Evolutionary conservation across 257 asterid genomes (phyloP), one percentile per base, ranked within the genome.

Genomic region (Solanum gracilifrons): DNA sequence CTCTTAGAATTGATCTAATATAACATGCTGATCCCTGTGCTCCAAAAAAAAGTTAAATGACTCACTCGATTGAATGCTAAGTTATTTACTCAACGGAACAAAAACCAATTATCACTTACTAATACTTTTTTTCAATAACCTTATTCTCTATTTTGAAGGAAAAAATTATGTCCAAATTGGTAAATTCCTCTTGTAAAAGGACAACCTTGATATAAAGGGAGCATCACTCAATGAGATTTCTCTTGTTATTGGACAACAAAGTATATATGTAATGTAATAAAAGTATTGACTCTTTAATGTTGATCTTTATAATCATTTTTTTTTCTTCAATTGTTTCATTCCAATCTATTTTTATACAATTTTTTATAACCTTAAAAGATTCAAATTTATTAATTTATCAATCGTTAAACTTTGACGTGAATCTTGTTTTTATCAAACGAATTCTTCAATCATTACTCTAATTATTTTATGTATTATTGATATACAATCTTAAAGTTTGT

Each of bases 1-100:
- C 1, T 55, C 4, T 55, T 55, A 55, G 8, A 55, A 18, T 55
- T 18, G n/a, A 55, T 55, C 64, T 55, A 18, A 55, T 48, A 55
- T 55, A 16, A 55, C 3, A 6, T 18, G 11, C 0, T 55, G 10
- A 16, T 18, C 4, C 64, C 0, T 55, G 0, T 55, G 64, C 64
- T 55, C 64, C 10, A 18, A 6, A 55, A 51, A 51, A 1, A 1
- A 18, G n/a, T 18, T 55, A 3, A 55, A 18, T 55, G n/a, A 18
- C 10, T 18, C 64, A 18, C 10, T 55, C 7, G 4, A 18, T 55
- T 2, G 62, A 55, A 55, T 18, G 64, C 2, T 2, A 55, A 18
- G 11, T 55, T 55, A 55, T 55, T 55, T 55, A 55, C 11, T 16
- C 9, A 55, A 0, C 3, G 10, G n/a, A 18, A 55, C n/a, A 55